Base-by-base conservation (phyloP, 306 rosid species). In the Pterocarpus macrocarpus region DNA sequence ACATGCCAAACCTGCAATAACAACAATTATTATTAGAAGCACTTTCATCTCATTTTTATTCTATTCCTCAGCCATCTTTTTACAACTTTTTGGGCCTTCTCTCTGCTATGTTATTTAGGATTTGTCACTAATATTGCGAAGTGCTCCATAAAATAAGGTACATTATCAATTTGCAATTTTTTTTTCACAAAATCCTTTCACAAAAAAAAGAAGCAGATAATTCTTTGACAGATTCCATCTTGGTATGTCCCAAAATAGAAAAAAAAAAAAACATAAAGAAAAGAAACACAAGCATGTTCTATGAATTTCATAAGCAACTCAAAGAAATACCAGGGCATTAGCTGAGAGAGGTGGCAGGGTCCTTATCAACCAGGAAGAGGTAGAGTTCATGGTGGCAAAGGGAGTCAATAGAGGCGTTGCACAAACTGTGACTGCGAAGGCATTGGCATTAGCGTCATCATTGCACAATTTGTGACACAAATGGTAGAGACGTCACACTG, bases 321-420 rank as follows among this genome's bases (percentile, higher is more conserved):
- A 22, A 22, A 22, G 28, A 22, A 22, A 55, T 58, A 92, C 98
- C 97, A 45, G 98, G 97, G 80, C 97, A 95, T 94, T 97, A 92
- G 86, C 97, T 90, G 74, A 82, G 94, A 88, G 91, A 87, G 75
- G 98, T 95, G 17, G 90, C 81, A 73, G 97, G 97, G 55, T 93
- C 95, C 2, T 83, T 91, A 78, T 93, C 97, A 30, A 95, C 99
- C 86, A 92, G 63, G 87, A 95, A 95, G 80, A 91, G 93, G 75
- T 91, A 83, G 76, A 95, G 78, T 1, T 22, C 28, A 22, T 22
- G 28, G 28, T 22, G 28, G 28, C 28, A 22, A 22, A 1, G 28
- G 28, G 28, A 22, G 28, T 1, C 1, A 1, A 22, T 22, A 22
- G 1, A 22, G 28, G 28, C 1, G 28, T 22, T 1, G 1, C 28